A percentile compares a stretch with the other conserved stretches of the same genome.
Evolutionary conservation across 768 basidiomycete genomes (phyloP).

Genomic region (Boletus reticulatus): DNA sequence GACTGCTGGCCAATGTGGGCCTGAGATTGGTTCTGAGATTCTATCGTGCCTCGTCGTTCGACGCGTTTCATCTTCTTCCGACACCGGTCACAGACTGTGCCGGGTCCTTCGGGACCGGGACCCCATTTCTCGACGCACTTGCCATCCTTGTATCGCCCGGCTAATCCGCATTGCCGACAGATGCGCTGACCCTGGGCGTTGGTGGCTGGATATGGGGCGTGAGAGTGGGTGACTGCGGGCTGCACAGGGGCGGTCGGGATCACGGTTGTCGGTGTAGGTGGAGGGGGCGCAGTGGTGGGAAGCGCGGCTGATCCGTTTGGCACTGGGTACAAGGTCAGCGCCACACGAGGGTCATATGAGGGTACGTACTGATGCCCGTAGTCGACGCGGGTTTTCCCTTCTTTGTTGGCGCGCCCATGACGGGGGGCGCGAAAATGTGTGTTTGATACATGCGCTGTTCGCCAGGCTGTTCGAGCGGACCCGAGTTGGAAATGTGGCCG

Average conservation of each 20-base stretch:
- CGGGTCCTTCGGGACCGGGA: slow-evolving; percentile 78
- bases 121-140: slow-evolving; percentile 91
- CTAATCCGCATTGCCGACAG: slow-evolving; percentile 71
- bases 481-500: slow-evolving; percentile 19
- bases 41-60: slow-evolving; percentile 68
- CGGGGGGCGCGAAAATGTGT: slow-evolving; percentile 70
- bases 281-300: slow-evolving; percentile 12
- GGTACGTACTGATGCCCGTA: slow-evolving; percentile 23
- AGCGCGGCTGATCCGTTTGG: slow-evolving; percentile 24
- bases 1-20: slow-evolving; percentile 15
- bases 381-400: slow-evolving; percentile 47
- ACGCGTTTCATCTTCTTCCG: slow-evolving; percentile 87
- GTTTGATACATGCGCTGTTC: slow-evolving; percentile 52
- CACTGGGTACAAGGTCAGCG: slow-evolving; percentile 11
- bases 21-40: slow-evolving; percentile 32
- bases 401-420: slow-evolving; percentile 71
- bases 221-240: slow-evolving; percentile 1
- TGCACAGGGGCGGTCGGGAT: slow-evolving; percentile 1
- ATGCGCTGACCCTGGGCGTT: slow-evolving; percentile 71
- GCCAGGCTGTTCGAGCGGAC: slow-evolving; percentile 33
- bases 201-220: slow-evolving; percentile 26
- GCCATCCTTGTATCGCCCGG: slow-evolving; percentile 78
- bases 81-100: slow-evolving; percentile 83
- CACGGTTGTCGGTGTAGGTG: slow-evolving; percentile 13
- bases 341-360: slow-evolving; percentile 2